Evolutionary conservation across 2,329 filamentous ascomycete genomes (phyloP), one percentile per base, ranked within the genome.

Genomic region (Blastomyces silverae): DNA sequence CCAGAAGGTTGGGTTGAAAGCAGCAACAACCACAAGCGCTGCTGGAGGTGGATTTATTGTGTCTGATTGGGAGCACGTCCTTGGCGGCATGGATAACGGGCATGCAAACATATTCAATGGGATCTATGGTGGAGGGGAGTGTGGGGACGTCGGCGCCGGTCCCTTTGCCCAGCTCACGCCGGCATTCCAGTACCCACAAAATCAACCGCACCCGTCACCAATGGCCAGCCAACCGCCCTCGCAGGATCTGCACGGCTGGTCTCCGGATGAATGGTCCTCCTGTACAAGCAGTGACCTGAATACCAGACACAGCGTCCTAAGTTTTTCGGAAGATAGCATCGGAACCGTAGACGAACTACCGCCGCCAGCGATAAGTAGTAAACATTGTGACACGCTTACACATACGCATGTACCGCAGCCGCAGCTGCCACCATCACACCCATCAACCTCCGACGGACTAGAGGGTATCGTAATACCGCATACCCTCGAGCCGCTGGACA

Each of bases 1-100:
- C 28, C 69, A 72, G 69, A 64, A 72, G 69, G 34, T 76, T 76
- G 52, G 77, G 74, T 67, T 61, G 67, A 64, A 78, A 61, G 15
- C 58, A 80, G 64, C 34, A 80, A 64, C 68, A 69, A 71, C 67
- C 17, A 71, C 73, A 1, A 67, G 73, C 64, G 69, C 73, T 34
- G 71, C 75, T 31, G 71, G 73, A 15, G 50, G 74, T 2, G 78
- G 77, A 20, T 82, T 88, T 15, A 86, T 86, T 0, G 79, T 87
- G 10, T 81, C 86, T 0, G 90, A 94, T 70, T 96, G 91, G 92
- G 91, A 96, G 74, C 86, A 88, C 1, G 82, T 96, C 0, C 82
- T 96, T 1, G 87, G 89, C 3, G 88, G 88, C 28, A 86, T 96
- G 74, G 91, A 96, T 70, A 87, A 87, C 46, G 90, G 90, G 0